Base-by-base conservation (phyloP, 2,329 filamentous ascomycete genomes). In the Neopestalotiopsis rosae region DNA sequence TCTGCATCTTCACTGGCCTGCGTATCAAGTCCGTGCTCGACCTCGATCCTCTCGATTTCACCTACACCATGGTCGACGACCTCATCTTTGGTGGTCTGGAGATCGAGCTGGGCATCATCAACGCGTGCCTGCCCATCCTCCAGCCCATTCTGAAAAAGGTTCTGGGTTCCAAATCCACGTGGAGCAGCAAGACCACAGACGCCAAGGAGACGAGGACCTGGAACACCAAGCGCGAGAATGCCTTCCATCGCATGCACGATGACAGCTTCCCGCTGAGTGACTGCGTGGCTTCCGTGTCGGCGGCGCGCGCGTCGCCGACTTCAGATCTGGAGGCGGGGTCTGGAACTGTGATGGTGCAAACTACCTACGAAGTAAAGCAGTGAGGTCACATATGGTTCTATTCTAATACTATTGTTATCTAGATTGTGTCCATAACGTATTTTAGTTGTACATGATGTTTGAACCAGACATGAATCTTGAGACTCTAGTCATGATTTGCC, bases 71-170 rank as follows among this genome's bases (percentile, higher is more conserved):
- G 75, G 70, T 76, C 71, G 68, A 78, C 52, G 81, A 83, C 42
- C 79, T 78, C 13, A 67, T 81, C 12, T 75, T 80, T 45, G 79
- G 79, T 57, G 76, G 79, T 42, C 76, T 80, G 34, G 82, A 84
- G 71, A 74, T 82, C 5, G 77, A 78, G 40, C 72, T 83, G 13
- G 82, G 81, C 49, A 79, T 85, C 63, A 80, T 83, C 70, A 78
- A 79, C 4, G 81, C 81, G 1, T 82, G 81, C 68, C 79, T 83
- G 3, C 83, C 83, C 5, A 82, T 82, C 1, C 75, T 84, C 17
- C 81, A 81, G 17, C 80, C 80, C 14, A 75, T 84, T 13, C 75
- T 83, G 69, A 79, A 78, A 10, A 59, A 28, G 57, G 20, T 28
- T 20, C 3, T 59, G 57, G 30, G 30, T 20, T 32, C 57, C 42